Evolutionary conservation across 148 eudicot genomes (phyloP).

Genomic region (Rheum nobile): DNA sequence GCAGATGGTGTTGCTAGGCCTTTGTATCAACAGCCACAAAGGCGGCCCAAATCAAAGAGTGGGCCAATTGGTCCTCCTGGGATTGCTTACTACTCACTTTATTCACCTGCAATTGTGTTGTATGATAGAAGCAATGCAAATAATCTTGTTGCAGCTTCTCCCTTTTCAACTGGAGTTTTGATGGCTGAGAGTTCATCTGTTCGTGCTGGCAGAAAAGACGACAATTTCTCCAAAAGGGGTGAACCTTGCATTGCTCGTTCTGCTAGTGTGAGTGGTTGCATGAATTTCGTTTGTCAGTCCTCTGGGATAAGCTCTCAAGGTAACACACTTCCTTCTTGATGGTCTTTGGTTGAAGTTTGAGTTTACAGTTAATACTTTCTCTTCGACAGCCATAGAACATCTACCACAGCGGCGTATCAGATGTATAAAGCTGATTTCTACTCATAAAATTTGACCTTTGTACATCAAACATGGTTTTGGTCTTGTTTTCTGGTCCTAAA

Average conservation of each 20-base stretch:
- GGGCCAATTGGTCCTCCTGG: constrained; percentile 94
- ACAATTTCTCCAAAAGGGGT: constrained; percentile 16
- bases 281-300: constrained; percentile 48
- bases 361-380: background rate
- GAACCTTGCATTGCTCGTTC: constrained; percentile 82
- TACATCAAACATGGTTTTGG: background rate
- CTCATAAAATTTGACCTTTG: background rate
- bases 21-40: constrained; percentile 43
- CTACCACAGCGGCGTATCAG: background rate
- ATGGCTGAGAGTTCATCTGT: constrained; percentile 41
- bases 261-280: constrained; percentile 74
- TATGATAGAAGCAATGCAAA: constrained; percentile 41
- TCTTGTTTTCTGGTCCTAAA: background rate
- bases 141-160: constrained; percentile 38
- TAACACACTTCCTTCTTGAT: constrained; percentile 11
- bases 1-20: constrained; percentile 44
- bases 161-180: constrained; percentile 52
- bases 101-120: constrained; percentile 54
- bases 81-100: constrained; percentile 41
- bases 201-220: constrained; percentile 19
- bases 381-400: background rate
- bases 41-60: constrained; percentile 80
- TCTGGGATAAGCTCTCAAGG: constrained; percentile 39
- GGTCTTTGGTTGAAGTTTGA: background rate
- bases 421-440: background rate